Percentiles rank a stretch among this genome's conserved stretches.
These are phyloP conservation scores for Pistacia atlantica DNA, from an alignment of 345 rosid species.

Conservation along the genomic window DNA sequence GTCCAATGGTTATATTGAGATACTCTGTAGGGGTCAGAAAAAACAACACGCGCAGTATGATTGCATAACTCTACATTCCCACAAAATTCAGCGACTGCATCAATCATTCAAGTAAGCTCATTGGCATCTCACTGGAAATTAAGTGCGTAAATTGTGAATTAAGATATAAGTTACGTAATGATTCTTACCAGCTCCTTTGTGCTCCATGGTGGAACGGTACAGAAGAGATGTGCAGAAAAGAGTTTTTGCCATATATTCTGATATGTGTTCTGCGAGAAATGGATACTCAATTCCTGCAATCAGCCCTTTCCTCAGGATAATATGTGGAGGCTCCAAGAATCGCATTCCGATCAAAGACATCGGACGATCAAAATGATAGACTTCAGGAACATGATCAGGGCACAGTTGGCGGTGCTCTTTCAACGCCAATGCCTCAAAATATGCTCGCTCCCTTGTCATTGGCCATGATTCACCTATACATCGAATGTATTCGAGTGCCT, in stretches of 20 bases:
- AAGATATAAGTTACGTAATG: background rate
- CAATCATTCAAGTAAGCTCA: constrained; percentile 18
- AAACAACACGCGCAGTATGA: constrained; percentile 91
- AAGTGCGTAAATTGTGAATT: background rate
- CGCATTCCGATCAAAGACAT: constrained; percentile 95
- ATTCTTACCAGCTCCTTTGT: constrained; percentile 60
- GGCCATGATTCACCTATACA: constrained; percentile 94
- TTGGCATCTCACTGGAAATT: background rate
- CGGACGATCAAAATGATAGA: constrained; percentile 81
- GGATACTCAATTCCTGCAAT: constrained; percentile 84
- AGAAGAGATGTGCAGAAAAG: constrained; percentile 83
- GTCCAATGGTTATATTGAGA: constrained; percentile 79
- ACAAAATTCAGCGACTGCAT: constrained; percentile 90
- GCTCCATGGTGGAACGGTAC: constrained; percentile 71
- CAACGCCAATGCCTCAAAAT: constrained; percentile 72
- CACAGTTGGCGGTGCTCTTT: constrained; percentile 68
- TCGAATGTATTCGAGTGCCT: constrained; percentile 93
- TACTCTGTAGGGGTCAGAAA: constrained; percentile 85
- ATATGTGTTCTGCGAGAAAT: constrained; percentile 70
- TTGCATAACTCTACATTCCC: constrained; percentile 90
- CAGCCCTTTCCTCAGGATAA: constrained; percentile 85
- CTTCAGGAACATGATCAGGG: constrained; percentile 85
- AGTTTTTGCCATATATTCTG: constrained; percentile 82
- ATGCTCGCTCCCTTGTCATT: constrained; percentile 88
- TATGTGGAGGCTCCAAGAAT: constrained; percentile 91